Conservation (phyloP, 2,329 filamentous ascomycete genomes). For the Cadophora malorum region DNA sequence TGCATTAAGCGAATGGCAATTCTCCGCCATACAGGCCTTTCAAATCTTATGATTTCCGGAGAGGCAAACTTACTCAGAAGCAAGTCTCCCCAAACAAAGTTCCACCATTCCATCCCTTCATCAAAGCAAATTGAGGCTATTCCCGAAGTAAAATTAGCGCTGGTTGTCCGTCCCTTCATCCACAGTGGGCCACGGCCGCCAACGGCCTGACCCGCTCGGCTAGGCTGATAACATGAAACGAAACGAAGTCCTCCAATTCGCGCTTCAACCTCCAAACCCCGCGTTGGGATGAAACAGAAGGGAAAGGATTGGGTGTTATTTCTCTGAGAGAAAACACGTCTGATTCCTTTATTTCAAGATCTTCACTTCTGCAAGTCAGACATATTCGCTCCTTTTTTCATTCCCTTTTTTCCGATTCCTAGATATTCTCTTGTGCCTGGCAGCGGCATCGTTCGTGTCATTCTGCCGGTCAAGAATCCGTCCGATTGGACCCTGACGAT, state of each 20-base stretch:
- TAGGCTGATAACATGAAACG: slow-evolving; percentile 22
- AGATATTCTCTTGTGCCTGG: slow-evolving; percentile 4
- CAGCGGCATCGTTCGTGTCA: not conserved
- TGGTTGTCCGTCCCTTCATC: not conserved
- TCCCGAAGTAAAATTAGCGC: not conserved
- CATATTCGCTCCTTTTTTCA: not conserved
- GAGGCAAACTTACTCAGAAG: not conserved
- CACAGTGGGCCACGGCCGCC: not conserved
- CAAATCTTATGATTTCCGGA: not conserved
- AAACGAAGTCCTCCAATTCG: slow-evolving; percentile 18
- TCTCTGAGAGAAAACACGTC: slow-evolving; percentile 12
- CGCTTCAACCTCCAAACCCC: not conserved
- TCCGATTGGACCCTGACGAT: slow-evolving; percentile 15
- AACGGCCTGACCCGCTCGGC: not conserved
- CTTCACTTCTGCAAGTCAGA: slow-evolving; percentile 1
- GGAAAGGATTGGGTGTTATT: slow-evolving; percentile 26
- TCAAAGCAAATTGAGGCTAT: not conserved
- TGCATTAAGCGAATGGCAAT: no score
- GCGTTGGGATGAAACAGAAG: not conserved
- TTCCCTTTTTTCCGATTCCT: slow-evolving; percentile 15
- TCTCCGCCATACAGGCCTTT: no score
- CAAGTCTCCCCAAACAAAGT: not conserved
- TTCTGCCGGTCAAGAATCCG: not conserved
- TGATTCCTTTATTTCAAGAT: not conserved
- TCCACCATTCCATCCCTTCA: not conserved